Conservation (phyloP, 129 eudicot genomes). For the Tanacetum coccineum region DNA sequence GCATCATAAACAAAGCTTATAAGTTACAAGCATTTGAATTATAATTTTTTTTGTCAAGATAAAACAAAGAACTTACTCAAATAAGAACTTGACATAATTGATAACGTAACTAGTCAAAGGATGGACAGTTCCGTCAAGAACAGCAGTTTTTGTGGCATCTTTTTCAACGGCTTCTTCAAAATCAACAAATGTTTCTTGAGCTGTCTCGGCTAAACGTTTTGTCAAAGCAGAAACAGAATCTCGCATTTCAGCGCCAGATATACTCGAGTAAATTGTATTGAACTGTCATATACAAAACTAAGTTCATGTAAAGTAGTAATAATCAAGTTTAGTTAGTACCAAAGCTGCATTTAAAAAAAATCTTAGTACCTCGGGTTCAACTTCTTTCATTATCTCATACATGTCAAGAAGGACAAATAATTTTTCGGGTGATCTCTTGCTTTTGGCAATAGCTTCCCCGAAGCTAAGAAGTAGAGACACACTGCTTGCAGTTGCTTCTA, state of each 20-base stretch:
- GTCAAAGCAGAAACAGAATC: slow-evolving; percentile 62
- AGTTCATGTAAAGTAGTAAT: too few relatives aligned
- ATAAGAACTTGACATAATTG: slow-evolving; percentile 87
- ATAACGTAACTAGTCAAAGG: slow-evolving; percentile 95
- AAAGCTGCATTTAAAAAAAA: not conserved
- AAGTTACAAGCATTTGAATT: not conserved
- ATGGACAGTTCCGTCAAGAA: slow-evolving; percentile 95
- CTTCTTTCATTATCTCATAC: slow-evolving; percentile 96
- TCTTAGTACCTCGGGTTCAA: slow-evolving; percentile 70
- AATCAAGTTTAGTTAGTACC: too few relatives aligned
- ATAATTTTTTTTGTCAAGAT: not conserved
- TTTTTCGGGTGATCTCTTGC: slow-evolving; percentile 92
- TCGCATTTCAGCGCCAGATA: slow-evolving; percentile 64
- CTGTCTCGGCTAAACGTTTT: slow-evolving; percentile 75
- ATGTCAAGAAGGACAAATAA: slow-evolving; percentile 89
- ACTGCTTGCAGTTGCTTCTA: slow-evolving; percentile 60
- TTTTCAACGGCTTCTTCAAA: slow-evolving; percentile 94
- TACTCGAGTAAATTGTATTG: slow-evolving; percentile 53
- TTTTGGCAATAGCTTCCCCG: slow-evolving; percentile 87
- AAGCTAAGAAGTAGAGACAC: slow-evolving; percentile 74
- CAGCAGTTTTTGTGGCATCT: slow-evolving; percentile 87
- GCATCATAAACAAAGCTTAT: not conserved
- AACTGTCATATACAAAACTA: slow-evolving; percentile 35
- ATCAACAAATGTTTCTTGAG: slow-evolving; percentile 82
- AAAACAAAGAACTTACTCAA: slow-evolving; percentile 63